Evolutionary conservation across 176 grass and related monocot genomes (phyloP), one percentile per base, ranked within the genome.

Genomic region (Lolium rigidum): DNA sequence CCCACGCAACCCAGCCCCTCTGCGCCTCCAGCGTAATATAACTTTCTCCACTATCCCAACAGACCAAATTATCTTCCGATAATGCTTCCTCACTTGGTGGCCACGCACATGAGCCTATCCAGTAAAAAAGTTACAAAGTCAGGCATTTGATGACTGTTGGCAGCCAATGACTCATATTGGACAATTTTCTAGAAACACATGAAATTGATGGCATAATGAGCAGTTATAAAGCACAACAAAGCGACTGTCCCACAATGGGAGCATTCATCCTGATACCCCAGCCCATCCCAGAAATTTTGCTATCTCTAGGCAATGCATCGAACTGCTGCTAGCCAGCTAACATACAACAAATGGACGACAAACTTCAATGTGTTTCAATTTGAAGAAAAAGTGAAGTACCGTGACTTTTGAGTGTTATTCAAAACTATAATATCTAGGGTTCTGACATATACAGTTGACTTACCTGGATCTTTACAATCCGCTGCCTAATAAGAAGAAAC

Each of bases 401-500:
- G 18, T 7, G 73, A 76, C 56, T 76, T 35, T 80, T 43, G 22
- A 59, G 51, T 11, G 18, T 15, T 21, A 54, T 0, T 4, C 1
- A 2, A 83, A 64, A 90, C 35, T 22, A 77, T 8, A 76, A 28
- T 7, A 52, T 69, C n/a, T 9, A 58, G 74, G 1, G 56, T 66
- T 88, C 18, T 48, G 9, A 28, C 18, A 54, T 66, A 88, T 56
- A 24, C 7, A 54, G 10, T 48, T 47, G 76, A 76, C 15, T 65
- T 83, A 98, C 96, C 91, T 98, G 96, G 76, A 98, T 93, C 81
- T 95, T 95, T 52, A 98, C 93, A 55, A 98, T 91, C 70, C 88
- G 86, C 58, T 94, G 92, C 65, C 92, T 91, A 84, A 95, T 82
- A 76, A 98, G 86, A 43, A 95, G 82, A 87, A 98, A 98, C 70